Evolutionary conservation across 1,284 basidiomycete species (phyloP), one percentile per base, ranked within the genome.

Genomic region (Sanghuangporus baumii): DNA sequence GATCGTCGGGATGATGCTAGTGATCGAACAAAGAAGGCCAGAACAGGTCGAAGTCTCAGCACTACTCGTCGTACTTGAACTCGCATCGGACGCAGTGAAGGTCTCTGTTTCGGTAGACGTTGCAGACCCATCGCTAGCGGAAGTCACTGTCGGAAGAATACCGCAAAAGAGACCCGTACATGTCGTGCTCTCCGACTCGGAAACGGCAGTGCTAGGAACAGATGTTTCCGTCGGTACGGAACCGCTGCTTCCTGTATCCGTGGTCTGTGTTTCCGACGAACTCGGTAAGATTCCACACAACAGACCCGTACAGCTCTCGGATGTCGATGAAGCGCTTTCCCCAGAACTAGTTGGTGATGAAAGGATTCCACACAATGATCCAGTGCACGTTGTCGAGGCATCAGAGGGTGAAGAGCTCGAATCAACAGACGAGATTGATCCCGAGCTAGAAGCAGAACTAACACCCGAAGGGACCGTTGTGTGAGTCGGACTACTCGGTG

Each of bases 401-500:
- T 52, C 18, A 36, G 12, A 36, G 6, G 59, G n/a, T 37, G 47
- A 54, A 38, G 59, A 38, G 23, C 48, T 26, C 20, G 47, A 26
- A 26, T 26, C 31, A 36, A 31, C 11, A 9, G 58, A n/a, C 23
- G 48, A 26, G 20, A 1, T 14, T 1, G 50, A 52, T 5, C n/a
- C 38, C 11, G 59, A 51, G 37, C 48, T 54, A 1, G 48, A 14
- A 16, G 16, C 3, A 37, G 59, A 41, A 60, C 66, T 69, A 18
- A 72, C 67, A 60, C 23, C 20, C 26, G 48, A 51, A 9, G 70
- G 66, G 9, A 36, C 68, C 59, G 12, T 64, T 61, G 18, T 69
- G 67, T 14, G 66, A 75, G 65, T 72, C 75, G 77, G 1, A 74
- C 72, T 41, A 78, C 71, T 34, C 71, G 72, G 6, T 76, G 72